Evolutionary conservation across 768 basidiomycete genomes (phyloP), one percentile per base, ranked within the genome.

Genomic region (Suillus sp.): DNA sequence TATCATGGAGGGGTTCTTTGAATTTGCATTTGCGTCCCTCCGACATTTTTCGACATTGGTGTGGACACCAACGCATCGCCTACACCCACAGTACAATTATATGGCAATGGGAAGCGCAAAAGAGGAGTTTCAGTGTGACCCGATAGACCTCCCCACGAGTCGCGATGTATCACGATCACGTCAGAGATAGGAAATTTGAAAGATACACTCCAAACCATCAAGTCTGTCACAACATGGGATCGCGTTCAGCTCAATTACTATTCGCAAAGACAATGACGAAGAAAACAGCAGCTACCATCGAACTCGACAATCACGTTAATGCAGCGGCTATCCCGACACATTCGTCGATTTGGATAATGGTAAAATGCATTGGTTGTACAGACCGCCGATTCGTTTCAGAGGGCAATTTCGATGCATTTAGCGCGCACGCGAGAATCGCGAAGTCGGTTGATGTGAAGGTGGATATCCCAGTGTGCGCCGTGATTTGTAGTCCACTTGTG

Each of bases 321-420:
- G 25, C 91, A 91, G 66, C 68, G 89, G 53, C 82, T 18, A 80
- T 25, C 6, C 45, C 22, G 83, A 78, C 6, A 76, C 75, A 63
- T 70, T 72, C 18, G 81, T 92, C 27, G 89, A 90, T 71, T 79
- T 93, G 22, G 90, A 91, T 47, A 91, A 93, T 71, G 89, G 92
- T 91, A 67, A 65, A 27, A 72, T 18, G n/a, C n/a, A 22, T 35
- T 20, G n/a, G 11, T 54, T 32, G 2, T 35, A 34, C n/a, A 16
- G 13, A 32, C 14, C 37, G 43, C n/a, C 38, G 34, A 53, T 60
- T 51, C 42, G 27, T 66, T 27, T 2, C 60, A 93, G 92, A 92
- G 47, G 91, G 89, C 42, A 92, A 93, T 73, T 93, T 92, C 66
- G 86, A 88, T 61, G 91, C 90, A 3, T 91, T 92, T 72, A 74